A percentile compares a stretch with the other conserved stretches of the same genome.
Evolutionary conservation across 768 basidiomycete genomes (phyloP).

Genomic region (Tricholoma furcatifolium): DNA sequence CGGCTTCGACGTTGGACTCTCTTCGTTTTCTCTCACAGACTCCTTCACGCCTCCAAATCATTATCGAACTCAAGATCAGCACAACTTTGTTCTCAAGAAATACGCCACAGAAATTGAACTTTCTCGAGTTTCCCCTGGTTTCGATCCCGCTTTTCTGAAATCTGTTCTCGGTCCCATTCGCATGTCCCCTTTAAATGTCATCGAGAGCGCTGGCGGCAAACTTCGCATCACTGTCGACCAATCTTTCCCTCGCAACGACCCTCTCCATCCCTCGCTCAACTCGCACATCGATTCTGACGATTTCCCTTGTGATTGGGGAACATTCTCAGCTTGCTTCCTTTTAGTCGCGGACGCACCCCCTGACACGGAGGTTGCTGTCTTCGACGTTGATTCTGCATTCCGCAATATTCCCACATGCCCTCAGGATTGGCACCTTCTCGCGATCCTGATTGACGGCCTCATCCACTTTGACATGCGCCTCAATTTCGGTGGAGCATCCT

Average conservation of each 20-base stretch:
- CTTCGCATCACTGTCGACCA: slow-evolving; percentile 26
- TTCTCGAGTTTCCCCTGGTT: too few species aligned
- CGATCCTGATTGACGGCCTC: background rate
- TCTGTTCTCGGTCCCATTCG: too few species aligned
- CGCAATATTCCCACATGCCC: slow-evolving; percentile 2
- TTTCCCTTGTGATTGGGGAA: slow-evolving; percentile 8
- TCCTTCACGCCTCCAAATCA: slow-evolving; percentile 19
- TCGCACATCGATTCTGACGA: too few species aligned
- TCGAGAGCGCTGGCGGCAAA: too few species aligned
- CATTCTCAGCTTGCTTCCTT: slow-evolving; percentile 6
- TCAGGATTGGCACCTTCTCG: background rate
- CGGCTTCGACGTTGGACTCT: slow-evolving; percentile 18
- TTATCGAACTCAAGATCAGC: slow-evolving; percentile 1
- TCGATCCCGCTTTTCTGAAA: too few species aligned
- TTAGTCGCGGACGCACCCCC: slow-evolving; percentile 5
- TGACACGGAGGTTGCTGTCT: too few species aligned
- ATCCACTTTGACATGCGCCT: slow-evolving; percentile 8
- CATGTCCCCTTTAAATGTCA: slow-evolving; percentile 24
- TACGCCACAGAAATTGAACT: slow-evolving; percentile 14
- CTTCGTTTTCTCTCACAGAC: background rate
- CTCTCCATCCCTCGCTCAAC: too few species aligned
- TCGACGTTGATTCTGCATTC: slow-evolving; percentile 5
- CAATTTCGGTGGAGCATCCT: slow-evolving; percentile 25
- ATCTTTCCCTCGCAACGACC: slow-evolving; percentile 21
- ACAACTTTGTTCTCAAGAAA: slow-evolving; percentile 13